Evolutionary conservation across 2,329 filamentous ascomycete species (phyloP), one percentile per base, ranked within the genome.

Genomic region (Elsinoe australis): DNA sequence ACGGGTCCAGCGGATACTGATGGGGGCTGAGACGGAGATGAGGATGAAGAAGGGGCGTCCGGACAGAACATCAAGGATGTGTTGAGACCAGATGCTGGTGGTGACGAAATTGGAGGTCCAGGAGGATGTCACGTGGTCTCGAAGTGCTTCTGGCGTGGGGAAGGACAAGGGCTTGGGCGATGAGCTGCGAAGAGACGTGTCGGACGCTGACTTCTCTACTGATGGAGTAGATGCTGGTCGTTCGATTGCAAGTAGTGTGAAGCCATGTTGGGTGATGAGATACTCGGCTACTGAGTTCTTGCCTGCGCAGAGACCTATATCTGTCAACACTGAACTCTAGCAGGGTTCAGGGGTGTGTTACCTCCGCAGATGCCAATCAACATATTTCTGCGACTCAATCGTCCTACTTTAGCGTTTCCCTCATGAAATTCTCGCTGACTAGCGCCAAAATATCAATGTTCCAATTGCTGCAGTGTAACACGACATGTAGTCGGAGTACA

Each of bases 41-140:
- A 96, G 78, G 42, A 98, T 76, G 72, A 96, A 96, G 71, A 95
- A 95, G 1, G 92, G 92, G 5, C 92, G 79, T 15, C 82, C 76
- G 51, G 82, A 70, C 44, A 95, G 79, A 18, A 80, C 74, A 57
- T 95, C 86, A 3, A 95, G 76, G 5, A 83, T 76, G 2, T 66
- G 64, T 56, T 88, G 83, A 56, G 82, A 79, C 69, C 81, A 79
- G 53, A 95, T 81, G 61, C 92, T 83, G 2, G 85, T 92, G 2
- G 83, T 92, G 12, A 96, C 87, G 77, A 85, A 98, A 49, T 82
- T 79, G 50, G 82, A 76, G 54, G 77, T 79, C 92, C 92, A 98
- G 63, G 79, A 72, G 62, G 79, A 79, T 3, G 90, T 96, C 50
- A 94, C 87, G 60, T 86, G 90, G 42, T 94, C 83, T 18, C 96